phyloP scores from a whole-genome alignment of 805 yeast genomes.

The Wickerhamiella allomyrinae region DNA sequence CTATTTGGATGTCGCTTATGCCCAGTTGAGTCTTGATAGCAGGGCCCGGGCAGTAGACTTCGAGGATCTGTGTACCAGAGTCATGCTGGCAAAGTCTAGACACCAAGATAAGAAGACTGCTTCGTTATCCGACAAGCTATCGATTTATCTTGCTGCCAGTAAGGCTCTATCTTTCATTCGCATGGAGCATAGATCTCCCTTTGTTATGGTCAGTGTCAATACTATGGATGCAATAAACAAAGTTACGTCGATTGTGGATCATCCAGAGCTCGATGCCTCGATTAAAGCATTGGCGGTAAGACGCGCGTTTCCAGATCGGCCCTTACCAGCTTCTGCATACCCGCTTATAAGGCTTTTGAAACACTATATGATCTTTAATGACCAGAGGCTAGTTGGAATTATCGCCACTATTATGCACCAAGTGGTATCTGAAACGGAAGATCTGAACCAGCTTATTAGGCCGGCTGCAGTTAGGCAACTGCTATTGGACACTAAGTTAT shows the following conservation, averaged over 20 bases:
- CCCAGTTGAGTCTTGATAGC: conserved; percentile 2
- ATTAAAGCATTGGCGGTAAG: conserved; percentile 3
- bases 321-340: neutral
- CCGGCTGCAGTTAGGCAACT: neutral
- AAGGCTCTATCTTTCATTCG: conserved; percentile 8
- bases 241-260: conserved; percentile 8
- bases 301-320: neutral
- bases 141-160: conserved; percentile 6
- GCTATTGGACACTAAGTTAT: neutral
- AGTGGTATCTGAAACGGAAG: neutral
- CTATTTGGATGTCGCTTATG: conserved; percentile 6
- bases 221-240: conserved; percentile 9
- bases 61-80: conserved; percentile 3
- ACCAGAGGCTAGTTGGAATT: neutral
- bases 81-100: neutral
- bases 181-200: conserved; percentile 5
- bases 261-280: conserved; percentile 11
- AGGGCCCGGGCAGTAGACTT: conserved; percentile 11
- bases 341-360: neutral
- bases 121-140: neutral
- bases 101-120: neutral
- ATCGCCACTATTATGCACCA: neutral
- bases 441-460: neutral
- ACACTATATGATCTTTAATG: neutral
- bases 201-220: conserved; percentile 5